Conservation (phyloP, 805 yeast species). For the Metschnikowia orientalis region DNA sequence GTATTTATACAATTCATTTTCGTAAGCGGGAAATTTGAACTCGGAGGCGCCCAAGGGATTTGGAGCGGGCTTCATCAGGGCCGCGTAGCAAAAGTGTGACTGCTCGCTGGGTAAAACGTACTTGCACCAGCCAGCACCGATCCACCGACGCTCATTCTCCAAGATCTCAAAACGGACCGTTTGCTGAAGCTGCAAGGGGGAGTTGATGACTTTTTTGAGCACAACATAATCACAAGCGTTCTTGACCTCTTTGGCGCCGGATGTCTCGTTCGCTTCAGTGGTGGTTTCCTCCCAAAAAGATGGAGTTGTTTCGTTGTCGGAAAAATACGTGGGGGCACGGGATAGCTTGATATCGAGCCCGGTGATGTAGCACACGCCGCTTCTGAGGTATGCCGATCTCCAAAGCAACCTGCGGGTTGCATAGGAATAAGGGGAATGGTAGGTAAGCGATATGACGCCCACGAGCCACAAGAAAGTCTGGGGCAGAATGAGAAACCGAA, state of each 20-base stretch:
- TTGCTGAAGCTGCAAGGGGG: slow-evolving; percentile 43
- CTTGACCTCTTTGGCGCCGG: slow-evolving; percentile 16
- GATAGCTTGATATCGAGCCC: slow-evolving; percentile 30
- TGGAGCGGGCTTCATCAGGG: slow-evolving; percentile 28
- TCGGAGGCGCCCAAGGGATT: slow-evolving; percentile 16
- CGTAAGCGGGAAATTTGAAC: slow-evolving; percentile 45
- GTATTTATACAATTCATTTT: slow-evolving; percentile 33
- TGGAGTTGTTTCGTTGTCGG: slow-evolving; percentile 12
- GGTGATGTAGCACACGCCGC: slow-evolving; percentile 36
- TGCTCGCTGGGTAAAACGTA: slow-evolving; percentile 50
- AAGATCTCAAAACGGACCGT: slow-evolving; percentile 46
- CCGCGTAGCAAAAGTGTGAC: slow-evolving; percentile 43
- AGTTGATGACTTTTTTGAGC: slow-evolving; percentile 32
- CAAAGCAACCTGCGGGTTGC: slow-evolving; percentile 44
- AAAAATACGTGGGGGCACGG: too few species aligned
- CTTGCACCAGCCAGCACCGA: slow-evolving; percentile 57
- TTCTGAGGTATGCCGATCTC: slow-evolving; percentile 44
- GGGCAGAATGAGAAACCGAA: slow-evolving; percentile 30
- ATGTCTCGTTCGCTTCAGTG: not conserved
- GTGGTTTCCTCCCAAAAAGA: slow-evolving; percentile 7
- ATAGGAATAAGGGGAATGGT: slow-evolving; percentile 47
- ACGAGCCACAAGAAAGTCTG: slow-evolving; percentile 31
- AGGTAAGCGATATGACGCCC: slow-evolving; percentile 39
- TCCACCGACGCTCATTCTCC: slow-evolving; percentile 60
- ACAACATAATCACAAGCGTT: slow-evolving; percentile 36